These are phyloP conservation scores for Pseudogymnoascus sp. DNA, from an alignment of 2,329 filamentous ascomycete genomes.

Conservation along the genomic window DNA sequence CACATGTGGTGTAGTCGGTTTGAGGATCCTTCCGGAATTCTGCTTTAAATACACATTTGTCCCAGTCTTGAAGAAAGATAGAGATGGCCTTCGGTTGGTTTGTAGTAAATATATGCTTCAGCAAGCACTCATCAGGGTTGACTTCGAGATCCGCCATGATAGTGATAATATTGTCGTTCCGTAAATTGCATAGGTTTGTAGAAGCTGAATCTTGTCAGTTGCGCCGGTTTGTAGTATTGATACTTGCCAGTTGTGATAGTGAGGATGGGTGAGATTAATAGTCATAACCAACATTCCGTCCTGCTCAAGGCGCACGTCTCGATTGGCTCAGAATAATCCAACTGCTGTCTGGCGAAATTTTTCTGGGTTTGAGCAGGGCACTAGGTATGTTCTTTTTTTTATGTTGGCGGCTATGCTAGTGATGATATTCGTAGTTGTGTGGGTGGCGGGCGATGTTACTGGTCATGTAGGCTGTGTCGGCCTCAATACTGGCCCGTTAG, in stretches of 20 bases:
- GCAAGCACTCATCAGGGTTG: constrained; percentile 11
- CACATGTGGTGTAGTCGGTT: constrained; percentile 3
- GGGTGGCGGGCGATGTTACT: no score
- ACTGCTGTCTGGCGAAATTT: background rate
- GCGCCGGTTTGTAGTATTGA: background rate
- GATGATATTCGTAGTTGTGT: background rate
- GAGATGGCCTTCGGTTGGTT: constrained; percentile 13
- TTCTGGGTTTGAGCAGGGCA: background rate
- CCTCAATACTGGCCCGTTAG: background rate
- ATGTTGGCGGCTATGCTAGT: background rate
- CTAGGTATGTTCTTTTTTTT: background rate
- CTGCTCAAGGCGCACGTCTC: background rate
- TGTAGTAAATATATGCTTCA: constrained; percentile 13
- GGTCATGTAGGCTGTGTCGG: background rate
- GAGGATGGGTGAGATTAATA: background rate
- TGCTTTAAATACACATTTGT: constrained; percentile 16
- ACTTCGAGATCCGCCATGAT: constrained; percentile 11
- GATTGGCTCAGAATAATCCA: background rate
- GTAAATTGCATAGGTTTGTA: background rate
- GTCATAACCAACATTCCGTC: background rate
- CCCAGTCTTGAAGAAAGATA: constrained; percentile 14
- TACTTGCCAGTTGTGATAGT: no score
- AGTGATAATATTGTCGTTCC: background rate
- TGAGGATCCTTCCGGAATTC: constrained; percentile 3
- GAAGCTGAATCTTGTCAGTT: background rate